Conservation (phyloP, 2,329 filamentous ascomycete species). For the Proliferodiscus dingleyae region DNA sequence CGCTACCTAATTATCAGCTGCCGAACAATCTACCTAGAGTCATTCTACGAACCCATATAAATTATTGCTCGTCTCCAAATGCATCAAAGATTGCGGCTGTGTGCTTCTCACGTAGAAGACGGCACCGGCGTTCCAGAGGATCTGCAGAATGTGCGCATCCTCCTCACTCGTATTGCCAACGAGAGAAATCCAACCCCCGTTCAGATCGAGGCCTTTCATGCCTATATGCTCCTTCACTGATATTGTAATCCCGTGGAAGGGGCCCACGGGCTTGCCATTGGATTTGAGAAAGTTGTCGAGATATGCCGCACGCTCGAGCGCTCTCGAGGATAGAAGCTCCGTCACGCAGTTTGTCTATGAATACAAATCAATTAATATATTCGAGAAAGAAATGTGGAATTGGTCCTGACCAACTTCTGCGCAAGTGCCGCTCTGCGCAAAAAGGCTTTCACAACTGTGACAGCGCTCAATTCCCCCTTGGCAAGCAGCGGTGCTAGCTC, state of each 20-base stretch:
- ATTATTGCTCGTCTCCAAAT: conserved; percentile 37
- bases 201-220: conserved; percentile 75
- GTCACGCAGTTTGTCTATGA: conserved; percentile 43
- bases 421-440: conserved; percentile 50
- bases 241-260: conserved; percentile 55
- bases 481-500: conserved; percentile 43
- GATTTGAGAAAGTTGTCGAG: conserved; percentile 32
- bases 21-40: neutral
- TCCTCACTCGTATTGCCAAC: conserved; percentile 56
- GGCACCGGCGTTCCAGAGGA: conserved; percentile 80
- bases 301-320: conserved; percentile 29
- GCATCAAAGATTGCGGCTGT: conserved; percentile 62
- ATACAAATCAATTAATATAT: neutral
- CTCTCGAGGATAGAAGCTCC: conserved; percentile 35
- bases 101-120: conserved; percentile 90
- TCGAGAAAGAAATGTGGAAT: neutral
- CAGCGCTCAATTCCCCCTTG: conserved; percentile 38
- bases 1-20: conserved; percentile 30
- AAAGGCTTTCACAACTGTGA: conserved; percentile 47
- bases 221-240: conserved; percentile 57
- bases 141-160: conserved; percentile 67
- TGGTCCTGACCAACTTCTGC: conserved; percentile 39
- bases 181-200: conserved; percentile 70
- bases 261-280: conserved; percentile 41
- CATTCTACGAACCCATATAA: conserved; percentile 60